Conservation (phyloP, 78 protist species). For the Salpingoeca rosetta region DNA sequence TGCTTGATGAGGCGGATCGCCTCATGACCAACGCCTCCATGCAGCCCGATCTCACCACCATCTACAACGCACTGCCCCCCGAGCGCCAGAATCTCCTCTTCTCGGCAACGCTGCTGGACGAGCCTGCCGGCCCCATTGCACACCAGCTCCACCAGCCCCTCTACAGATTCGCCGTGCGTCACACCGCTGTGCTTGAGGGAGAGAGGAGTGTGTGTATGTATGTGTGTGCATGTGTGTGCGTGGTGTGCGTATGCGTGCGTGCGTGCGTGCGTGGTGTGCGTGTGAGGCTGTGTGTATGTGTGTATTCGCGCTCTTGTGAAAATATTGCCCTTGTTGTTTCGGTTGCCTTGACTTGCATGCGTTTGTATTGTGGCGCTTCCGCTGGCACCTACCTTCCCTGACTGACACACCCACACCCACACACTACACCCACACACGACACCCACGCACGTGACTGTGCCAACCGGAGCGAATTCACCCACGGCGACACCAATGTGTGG, state of each 20-base stretch:
- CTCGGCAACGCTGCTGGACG: slow-evolving; percentile 60
- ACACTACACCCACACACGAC: no score
- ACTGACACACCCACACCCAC: no score
- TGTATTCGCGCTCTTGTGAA: background rate
- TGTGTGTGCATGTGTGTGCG: no score
- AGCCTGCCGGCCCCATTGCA: background rate
- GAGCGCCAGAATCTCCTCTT: slow-evolving; percentile 69
- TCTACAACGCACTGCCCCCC: background rate
- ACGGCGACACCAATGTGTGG: slow-evolving; percentile 44
- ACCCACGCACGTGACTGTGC: slow-evolving; percentile 45
- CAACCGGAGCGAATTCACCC: slow-evolving; percentile 68
- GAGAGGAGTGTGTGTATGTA: background rate
- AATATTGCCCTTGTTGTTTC: background rate
- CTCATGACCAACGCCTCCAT: slow-evolving; percentile 30
- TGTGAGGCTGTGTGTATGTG: background rate
- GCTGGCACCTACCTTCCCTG: no score
- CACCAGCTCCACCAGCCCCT: background rate
- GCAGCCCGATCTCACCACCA: background rate
- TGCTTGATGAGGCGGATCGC: slow-evolving; percentile 83
- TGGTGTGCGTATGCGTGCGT: background rate
- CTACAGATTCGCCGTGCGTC: background rate
- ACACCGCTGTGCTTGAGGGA: background rate
- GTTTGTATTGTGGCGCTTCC: no score
- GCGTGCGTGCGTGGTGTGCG: background rate
- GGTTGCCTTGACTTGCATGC: no score